A percentile compares a stretch with the other conserved stretches of the same genome.
Evolutionary conservation across 257 asterid species (phyloP).

Genomic region (Lavandula angustifolia): DNA sequence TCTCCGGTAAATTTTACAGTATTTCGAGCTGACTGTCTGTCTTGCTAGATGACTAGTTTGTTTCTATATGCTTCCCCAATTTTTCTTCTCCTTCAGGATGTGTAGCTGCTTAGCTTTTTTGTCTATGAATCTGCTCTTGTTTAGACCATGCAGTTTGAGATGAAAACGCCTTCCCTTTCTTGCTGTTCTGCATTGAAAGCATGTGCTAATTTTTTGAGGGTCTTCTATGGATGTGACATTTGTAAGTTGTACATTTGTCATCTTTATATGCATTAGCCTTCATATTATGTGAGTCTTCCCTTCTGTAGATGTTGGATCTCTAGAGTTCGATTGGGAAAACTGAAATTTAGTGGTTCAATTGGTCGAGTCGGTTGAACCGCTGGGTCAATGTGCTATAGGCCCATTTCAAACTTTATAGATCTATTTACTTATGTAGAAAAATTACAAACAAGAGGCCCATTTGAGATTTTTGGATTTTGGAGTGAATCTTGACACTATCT

Average conservation of each 20-base stretch:
- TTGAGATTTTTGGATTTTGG: too few species aligned
- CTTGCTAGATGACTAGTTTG: slow-evolving; percentile 18
- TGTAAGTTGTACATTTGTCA: background rate
- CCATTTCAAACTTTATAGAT: too few species aligned
- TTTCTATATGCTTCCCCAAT: slow-evolving; percentile 12
- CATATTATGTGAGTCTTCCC: too few species aligned
- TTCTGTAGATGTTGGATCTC: background rate
- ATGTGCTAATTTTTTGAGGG: background rate
- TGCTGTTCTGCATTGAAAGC: slow-evolving; percentile 1
- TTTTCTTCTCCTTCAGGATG: slow-evolving; percentile 19
- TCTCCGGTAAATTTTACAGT: slow-evolving; percentile 16
- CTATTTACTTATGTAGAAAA: too few species aligned
- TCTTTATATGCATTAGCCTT: background rate
- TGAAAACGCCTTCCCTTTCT: slow-evolving; percentile 14
- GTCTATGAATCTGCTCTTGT: background rate
- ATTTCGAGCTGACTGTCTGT: background rate
- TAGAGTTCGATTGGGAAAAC: too few species aligned
- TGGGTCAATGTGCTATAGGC: too few species aligned
- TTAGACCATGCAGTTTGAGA: slow-evolving; percentile 10
- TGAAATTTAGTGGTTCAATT: too few species aligned
- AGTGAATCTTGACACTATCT: too few species aligned
- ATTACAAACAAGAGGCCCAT: too few species aligned
- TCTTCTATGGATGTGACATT: background rate
- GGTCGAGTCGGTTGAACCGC: too few species aligned
- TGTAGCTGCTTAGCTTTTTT: slow-evolving; percentile 17